Percentiles rank a stretch among this genome's conserved stretches.
phyloP scores from a whole-genome alignment of 2,329 filamentous ascomycete species.

The Xylariaceae sp. region DNA sequence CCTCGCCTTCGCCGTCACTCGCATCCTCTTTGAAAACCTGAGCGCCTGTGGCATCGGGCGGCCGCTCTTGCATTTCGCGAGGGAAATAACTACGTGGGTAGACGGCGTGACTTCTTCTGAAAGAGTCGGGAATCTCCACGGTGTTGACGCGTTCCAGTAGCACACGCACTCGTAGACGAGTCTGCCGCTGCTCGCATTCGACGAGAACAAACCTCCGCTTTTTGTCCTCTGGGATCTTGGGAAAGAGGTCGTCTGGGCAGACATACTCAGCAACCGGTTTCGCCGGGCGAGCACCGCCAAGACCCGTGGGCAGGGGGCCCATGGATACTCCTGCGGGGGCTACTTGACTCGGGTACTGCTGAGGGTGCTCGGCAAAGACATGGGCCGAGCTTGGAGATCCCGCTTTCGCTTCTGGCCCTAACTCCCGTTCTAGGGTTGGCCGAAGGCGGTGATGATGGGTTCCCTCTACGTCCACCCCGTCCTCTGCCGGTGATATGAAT shows the following conservation, averaged over 20 bases:
- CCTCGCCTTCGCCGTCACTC: constrained; percentile 43
- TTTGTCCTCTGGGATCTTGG: constrained; percentile 82
- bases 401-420: background rate
- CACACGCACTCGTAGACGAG: constrained; percentile 80
- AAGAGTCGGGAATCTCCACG: constrained; percentile 92
- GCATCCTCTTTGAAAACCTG: constrained; percentile 67
- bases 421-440: constrained; percentile 34
- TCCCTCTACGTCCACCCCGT: constrained; percentile 57
- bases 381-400: constrained; percentile 26
- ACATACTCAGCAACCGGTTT: constrained; percentile 30
- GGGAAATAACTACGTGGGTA: constrained; percentile 90
- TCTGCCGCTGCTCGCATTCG: constrained; percentile 77
- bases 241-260: constrained; percentile 54
- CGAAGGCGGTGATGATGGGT: constrained; percentile 62
- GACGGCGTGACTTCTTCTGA: constrained; percentile 83
- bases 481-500: constrained; percentile 42
- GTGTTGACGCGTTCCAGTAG: constrained; percentile 91
- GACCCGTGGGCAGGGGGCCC: constrained; percentile 33
- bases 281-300: constrained; percentile 33
- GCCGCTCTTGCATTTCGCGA: constrained; percentile 83
- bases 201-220: constrained; percentile 96
- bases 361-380: constrained; percentile 32
- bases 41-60: constrained; percentile 67
- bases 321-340: constrained; percentile 37
- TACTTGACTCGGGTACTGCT: constrained; percentile 34